Evolutionary conservation across 257 asterid genomes (phyloP), one percentile per base, ranked within the genome.

Genomic region (Craterostigma plantagineum): DNA sequence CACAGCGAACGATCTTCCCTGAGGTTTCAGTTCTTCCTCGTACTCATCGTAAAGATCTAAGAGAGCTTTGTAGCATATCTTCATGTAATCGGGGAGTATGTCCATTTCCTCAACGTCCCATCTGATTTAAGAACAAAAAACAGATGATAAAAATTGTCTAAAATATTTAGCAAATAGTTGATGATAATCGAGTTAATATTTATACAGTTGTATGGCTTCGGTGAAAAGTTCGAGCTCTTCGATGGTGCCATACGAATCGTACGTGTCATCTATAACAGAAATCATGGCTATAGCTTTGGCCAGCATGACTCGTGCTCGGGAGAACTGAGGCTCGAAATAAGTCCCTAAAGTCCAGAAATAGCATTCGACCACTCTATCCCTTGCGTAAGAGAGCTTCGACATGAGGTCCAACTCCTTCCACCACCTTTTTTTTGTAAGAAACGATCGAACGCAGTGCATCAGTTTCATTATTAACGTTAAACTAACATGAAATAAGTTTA

Each of bases 11-110:
- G 53, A 44, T 35, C 57, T 58, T 12, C 50, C 61, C 33, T 34
- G 49, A 0, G 1, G 11, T 4, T 16, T 16, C 13, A 46, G 4
- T 27, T 58, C 53, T 10, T 42, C 17, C 9, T 60, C 54, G 11
- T 45, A 43, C 3, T 52, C 58, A 0, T 62, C 35, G 16, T 48
- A 46, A 1, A 62, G 45, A 16, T 58, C 15, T 7, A 66, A 8
- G 10, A 67, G 43, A 10, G 43, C 56, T 11, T 8, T 15, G n/a
- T 55, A 60, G 6, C 18, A 15, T 5, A 34, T 40, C 33, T 65
- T 56, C 72, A 65, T 60, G 45, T 60, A 65, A 2, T 53, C 58
- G 3, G 72, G 64, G 0, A 65, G 62, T 14, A 11, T 10, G 10
- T 60, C 49, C 4, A 52, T 27, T 34, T 44, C 61, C 1, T 18